A percentile compares a stretch with the other conserved stretches of the same genome.
Evolutionary conservation across 2,329 filamentous ascomycete genomes (phyloP).

Genomic region (Dactylellina drechsleri): DNA sequence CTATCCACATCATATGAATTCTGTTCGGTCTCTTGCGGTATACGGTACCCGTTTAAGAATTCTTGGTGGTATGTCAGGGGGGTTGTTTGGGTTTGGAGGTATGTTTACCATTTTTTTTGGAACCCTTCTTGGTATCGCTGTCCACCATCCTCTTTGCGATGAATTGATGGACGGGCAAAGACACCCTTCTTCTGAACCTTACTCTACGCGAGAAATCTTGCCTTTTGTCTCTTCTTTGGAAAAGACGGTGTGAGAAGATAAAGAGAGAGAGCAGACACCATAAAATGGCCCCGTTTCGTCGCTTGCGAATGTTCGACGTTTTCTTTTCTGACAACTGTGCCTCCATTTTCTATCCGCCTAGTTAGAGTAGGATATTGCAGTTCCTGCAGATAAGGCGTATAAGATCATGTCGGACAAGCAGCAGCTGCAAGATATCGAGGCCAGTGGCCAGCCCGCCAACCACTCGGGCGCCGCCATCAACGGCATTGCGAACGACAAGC

Average conservation of each 20-base stretch:
- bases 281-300: constrained; percentile 28
- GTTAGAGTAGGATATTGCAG: constrained; percentile 21
- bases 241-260: constrained; percentile 1
- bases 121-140: constrained; percentile 14
- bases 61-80: constrained; percentile 32
- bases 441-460: constrained; percentile 22
- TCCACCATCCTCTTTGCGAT: constrained; percentile 51
- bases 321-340: constrained; percentile 40
- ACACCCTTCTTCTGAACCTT: constrained; percentile 35
- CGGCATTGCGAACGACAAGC: constrained; percentile 13
- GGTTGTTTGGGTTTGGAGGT: constrained; percentile 30
- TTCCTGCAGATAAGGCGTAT: constrained; percentile 23
- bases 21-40: constrained; percentile 9
- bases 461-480: background rate
- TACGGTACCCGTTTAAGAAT: constrained; percentile 13
- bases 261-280: constrained; percentile 21
- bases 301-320: constrained; percentile 13
- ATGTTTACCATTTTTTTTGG: constrained; percentile 20
- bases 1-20: constrained; percentile 35
- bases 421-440: constrained; percentile 43
- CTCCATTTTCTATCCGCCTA: constrained; percentile 20
- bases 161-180: constrained; percentile 20
- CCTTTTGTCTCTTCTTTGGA: background rate
- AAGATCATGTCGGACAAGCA: constrained; percentile 45
- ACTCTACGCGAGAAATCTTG: constrained; percentile 33